These are phyloP conservation scores for Clonostachys chloroleuca DNA, from an alignment of 2,329 filamentous ascomycete species.

Conservation along the genomic window DNA sequence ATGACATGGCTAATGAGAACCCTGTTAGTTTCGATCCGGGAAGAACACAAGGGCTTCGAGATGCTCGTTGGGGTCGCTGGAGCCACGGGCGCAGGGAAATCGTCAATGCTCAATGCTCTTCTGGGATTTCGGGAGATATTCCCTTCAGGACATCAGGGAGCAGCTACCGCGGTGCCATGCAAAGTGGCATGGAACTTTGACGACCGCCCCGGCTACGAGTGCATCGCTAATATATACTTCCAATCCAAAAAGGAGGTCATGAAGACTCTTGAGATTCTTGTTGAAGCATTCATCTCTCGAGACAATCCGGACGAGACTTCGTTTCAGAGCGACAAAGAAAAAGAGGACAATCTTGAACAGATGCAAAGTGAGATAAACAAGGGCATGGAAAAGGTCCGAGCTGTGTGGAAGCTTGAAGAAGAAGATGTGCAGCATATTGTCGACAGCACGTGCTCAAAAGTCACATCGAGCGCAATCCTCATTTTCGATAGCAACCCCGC, in stretches of 20 bases:
- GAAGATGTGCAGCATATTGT: conserved; percentile 3
- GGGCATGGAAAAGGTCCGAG: conserved; percentile 11
- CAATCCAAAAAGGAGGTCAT: conserved; percentile 6
- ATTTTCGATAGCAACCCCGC: conserved; percentile 8
- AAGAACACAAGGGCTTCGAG: too few relatives aligned
- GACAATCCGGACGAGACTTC: neutral
- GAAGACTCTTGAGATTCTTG: neutral
- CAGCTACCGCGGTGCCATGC: conserved; percentile 17
- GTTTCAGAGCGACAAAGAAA: conserved; percentile 5
- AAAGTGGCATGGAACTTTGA: conserved; percentile 17
- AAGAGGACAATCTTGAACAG: conserved; percentile 1
- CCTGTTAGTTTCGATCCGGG: too few relatives aligned
- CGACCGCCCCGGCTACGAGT: conserved; percentile 4
- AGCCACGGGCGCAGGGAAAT: too few relatives aligned
- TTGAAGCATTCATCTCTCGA: conserved; percentile 5
- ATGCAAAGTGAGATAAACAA: conserved; percentile 3
- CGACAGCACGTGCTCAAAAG: neutral
- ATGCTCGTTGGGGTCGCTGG: too few relatives aligned
- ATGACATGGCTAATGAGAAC: too few relatives aligned
- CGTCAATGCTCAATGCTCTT: conserved; percentile 2
- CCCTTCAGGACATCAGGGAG: conserved; percentile 18
- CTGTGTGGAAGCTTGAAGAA: conserved; percentile 11
- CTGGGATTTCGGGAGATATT: conserved; percentile 13
- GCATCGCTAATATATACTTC: conserved; percentile 14
- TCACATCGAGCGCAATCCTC: too few relatives aligned